Evolutionary conservation across 2,329 filamentous ascomycete genomes (phyloP), one percentile per base, ranked within the genome.

Genomic region (Cucurbitaria berberidis): DNA sequence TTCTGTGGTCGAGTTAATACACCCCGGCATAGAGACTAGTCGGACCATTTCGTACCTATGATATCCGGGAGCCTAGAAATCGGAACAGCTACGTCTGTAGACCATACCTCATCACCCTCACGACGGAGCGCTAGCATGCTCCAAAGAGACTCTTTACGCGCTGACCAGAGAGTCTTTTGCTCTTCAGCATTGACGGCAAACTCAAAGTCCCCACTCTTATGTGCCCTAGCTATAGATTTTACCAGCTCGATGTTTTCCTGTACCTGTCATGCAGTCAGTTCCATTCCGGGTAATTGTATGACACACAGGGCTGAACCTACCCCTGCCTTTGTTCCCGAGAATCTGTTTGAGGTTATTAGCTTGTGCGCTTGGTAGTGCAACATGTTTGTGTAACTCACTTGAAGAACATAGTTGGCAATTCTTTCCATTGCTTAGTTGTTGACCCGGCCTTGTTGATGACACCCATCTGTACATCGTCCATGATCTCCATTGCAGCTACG

Each of bases 381-480:
- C 22, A n/a, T 22, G 30, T 34, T 40, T 34, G 27, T 40, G 16
- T 41, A 15, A 67, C 76, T 72, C 53, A 91, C 76, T 92, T 93
- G 82, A 93, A 91, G 73, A 93, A 93, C 11, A 93, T 81, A 1
- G 90, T 93, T 0, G 90, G 89, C 48, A 82, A 76, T 73, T 93
- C 90, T 63, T 88, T 83, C 90, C 90, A 93, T 38, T 84, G 83
- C 15, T 86, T 87, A 7, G 84, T 82, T 0, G 89, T 91, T 3
- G 85, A 85, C 1, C 89, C 88, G 10, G 88, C 84, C 47, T 86
- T 80, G 75, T 95, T 95, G 68, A 95, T 87, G 0, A 93, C 89
- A 59, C 81, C 83, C 90, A 95, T 95, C 74, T 93, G 89, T 3
- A 93, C 88, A 52, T 95, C 90, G 68, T 95, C 90, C 89, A 95